Evolutionary conservation across 352 stramenopile genomes (phyloP), one percentile per base, ranked within the genome.

Genomic region (Phytophthora sojae): DNA sequence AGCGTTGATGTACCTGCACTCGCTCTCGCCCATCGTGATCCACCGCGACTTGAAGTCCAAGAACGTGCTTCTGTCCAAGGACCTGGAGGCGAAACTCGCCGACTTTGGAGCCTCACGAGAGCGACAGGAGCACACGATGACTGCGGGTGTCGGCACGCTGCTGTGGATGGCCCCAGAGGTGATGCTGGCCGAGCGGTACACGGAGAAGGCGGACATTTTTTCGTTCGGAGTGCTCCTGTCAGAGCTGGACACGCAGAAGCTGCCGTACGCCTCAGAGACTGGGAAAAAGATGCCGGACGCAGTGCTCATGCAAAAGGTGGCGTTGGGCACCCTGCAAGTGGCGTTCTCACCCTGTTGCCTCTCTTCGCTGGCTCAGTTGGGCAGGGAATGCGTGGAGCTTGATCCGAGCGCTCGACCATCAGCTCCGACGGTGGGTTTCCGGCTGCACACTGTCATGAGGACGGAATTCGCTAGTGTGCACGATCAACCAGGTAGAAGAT

Each of bases 161-260:
- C 23, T 80, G 17, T 83, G 76, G 72, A 83, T 80, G 72, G 75
- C 75, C 7, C 75, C 75, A 4, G 75, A 82, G 39, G 72, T 83
- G 6, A 73, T 83, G 66, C 49, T 73, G 59, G 73, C 73, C 7
- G 44, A 76, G 2, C 67, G 65, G 9, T 83, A 83, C 63, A 51
- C 76, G 49, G 63, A 76, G 19, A 81, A 73, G 47, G 73, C 76
- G 5, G 76, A 83, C 35, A 71, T 78, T 23, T 80, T 78, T 60
- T 79, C 73, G n/a, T 81, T 81, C 26, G 73, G 73, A 6, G 53
- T 81, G 6, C 44, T 81, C 3, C n/a, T 81, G 21, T 75, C 69
- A 0, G 69, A 81, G 62, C 25, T 81, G 30, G 69, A 81, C 32
- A 62, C 44, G 9, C 63, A 71, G 44, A 53, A 23, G 6, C 15